phyloP scores from a whole-genome alignment of 352 stramenopile genomes.

The Phytophthora citrophthora region DNA sequence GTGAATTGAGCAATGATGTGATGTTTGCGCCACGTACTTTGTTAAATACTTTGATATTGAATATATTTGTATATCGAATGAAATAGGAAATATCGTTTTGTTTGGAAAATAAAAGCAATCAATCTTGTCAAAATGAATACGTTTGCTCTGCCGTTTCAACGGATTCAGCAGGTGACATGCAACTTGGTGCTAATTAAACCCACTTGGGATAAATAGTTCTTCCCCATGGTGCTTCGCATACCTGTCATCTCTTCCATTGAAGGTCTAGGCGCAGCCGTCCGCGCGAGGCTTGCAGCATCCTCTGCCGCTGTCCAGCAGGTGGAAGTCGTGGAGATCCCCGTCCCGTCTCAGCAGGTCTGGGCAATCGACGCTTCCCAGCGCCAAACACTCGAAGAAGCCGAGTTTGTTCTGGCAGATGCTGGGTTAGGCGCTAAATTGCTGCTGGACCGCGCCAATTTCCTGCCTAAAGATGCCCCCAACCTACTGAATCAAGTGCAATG shows the following conservation, averaged over 20 bases:
- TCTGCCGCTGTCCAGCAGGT: constrained; percentile 22
- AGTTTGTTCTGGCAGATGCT: constrained; percentile 46
- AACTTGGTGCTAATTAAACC: too few species aligned
- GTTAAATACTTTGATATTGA: not conserved
- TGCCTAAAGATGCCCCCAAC: constrained; percentile 6
- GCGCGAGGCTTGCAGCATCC: constrained; percentile 14
- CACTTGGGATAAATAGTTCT: not conserved
- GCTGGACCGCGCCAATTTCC: constrained; percentile 19
- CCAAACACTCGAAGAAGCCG: constrained; percentile 27
- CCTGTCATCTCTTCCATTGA: constrained; percentile 49
- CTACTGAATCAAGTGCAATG: constrained; percentile 45
- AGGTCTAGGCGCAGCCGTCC: constrained; percentile 34
- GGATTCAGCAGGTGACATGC: too few species aligned
- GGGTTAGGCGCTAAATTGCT: constrained; percentile 35
- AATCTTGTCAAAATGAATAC: too few species aligned
- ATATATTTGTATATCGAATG: not conserved
- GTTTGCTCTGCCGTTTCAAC: too few species aligned
- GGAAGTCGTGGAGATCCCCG: constrained; percentile 41
- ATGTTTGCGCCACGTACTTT: not conserved
- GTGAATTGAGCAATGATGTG: constrained; percentile 1
- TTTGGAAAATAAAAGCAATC: too few species aligned
- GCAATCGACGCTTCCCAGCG: constrained; percentile 23
- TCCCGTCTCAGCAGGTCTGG: constrained; percentile 26
- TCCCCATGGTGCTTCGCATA: constrained; percentile 35
- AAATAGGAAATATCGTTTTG: too few species aligned